Base-by-base conservation (phyloP, 1,284 basidiomycete genomes). In the Acaromyces ingoldii region DNA sequence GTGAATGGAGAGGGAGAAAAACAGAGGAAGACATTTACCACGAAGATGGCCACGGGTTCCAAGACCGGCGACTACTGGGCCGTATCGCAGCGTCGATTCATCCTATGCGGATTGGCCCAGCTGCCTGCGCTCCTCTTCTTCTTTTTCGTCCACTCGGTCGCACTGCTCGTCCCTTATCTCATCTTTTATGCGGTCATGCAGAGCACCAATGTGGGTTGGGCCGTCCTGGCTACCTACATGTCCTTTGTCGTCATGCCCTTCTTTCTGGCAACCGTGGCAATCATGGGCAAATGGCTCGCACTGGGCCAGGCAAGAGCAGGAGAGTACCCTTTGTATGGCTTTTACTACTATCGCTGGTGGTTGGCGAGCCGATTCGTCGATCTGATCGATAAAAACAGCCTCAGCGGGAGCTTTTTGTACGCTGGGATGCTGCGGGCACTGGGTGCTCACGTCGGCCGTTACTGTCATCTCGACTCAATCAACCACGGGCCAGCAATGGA, bases 341-440 rank as follows among this genome's bases (percentile, higher is more conserved):
- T 36, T 7, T 50, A 48, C 21, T 53, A 53, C 28, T 48, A 26
- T 25, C 44, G 51, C 9, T 53, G 41, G 41, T 53, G 51, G 51
- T 33, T 50, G 4, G 51, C 33, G 15, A 30, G 34, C 2, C 41
- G 42, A 13, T 48, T 53, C 9, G 17, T 28, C 13, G 45, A 26
- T 15, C 19, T 48, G 43, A 28, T 37, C 6, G 29, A 38, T 33
- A 19, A 26, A 4, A 30, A 43, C 17, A 21, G 17, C 15, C 13
- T 49, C 11, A 42, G 42, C 26, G 45, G 39, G 17, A 29, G 31
- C 4, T 11, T 29, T 11, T 19, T 53, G 29, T 19, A 24, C 11
- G 13, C 41, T 3, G 10, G n/a, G 5, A 30, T 48, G 5, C 22
- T 34, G 13, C 33, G 51, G 19, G 29, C 15, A 6, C 11, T 53